Percentiles rank a stretch among this genome's conserved stretches.
These are phyloP conservation scores for Raddia guianensis DNA, from an alignment of 176 grass and related monocot species.

Conservation along the genomic window DNA sequence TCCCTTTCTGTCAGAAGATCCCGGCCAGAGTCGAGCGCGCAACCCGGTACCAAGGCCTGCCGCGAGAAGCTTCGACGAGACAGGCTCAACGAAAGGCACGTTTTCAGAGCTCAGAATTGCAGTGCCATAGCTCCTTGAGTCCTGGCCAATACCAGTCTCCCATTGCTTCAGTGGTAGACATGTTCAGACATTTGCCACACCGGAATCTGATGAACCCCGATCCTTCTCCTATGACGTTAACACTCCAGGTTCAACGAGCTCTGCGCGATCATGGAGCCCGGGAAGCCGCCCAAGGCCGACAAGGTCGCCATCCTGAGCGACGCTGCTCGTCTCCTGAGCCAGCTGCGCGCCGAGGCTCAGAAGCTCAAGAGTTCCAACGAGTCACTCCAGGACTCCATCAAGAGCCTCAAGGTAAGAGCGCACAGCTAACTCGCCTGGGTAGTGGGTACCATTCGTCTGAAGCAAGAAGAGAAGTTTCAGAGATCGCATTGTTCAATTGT, in stretches of 20 bases:
- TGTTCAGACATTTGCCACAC: not conserved
- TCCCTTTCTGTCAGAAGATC: slow-evolving; percentile 44
- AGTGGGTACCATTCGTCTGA: not conserved
- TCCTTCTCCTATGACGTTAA: not conserved
- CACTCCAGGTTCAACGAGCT: slow-evolving; percentile 85
- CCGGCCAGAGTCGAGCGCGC: slow-evolving; percentile 75
- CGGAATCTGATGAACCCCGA: not conserved
- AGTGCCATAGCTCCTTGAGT: not conserved
- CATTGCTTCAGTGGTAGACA: not conserved
- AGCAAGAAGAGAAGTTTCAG: not conserved
- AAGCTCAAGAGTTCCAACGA: slow-evolving; percentile 87
- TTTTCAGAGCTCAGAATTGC: not conserved
- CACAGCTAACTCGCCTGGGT: not conserved
- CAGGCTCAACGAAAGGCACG: slow-evolving; percentile 83
- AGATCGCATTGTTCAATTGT: not conserved
- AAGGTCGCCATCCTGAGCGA: slow-evolving; percentile 78
- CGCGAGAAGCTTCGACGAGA: slow-evolving; percentile 94
- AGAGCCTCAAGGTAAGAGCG: slow-evolving; percentile 67
- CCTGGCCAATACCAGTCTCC: not conserved
- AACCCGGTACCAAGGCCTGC: slow-evolving; percentile 84
- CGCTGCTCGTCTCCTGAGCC: slow-evolving; percentile 58
- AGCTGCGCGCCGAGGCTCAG: slow-evolving; percentile 64
- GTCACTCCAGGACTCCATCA: slow-evolving; percentile 78
- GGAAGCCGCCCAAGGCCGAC: slow-evolving; percentile 82
- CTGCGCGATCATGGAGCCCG: slow-evolving; percentile 79